Evolutionary conservation across 2,329 filamentous ascomycete genomes (phyloP).

Genomic region (Sporothrix mexicana): DNA sequence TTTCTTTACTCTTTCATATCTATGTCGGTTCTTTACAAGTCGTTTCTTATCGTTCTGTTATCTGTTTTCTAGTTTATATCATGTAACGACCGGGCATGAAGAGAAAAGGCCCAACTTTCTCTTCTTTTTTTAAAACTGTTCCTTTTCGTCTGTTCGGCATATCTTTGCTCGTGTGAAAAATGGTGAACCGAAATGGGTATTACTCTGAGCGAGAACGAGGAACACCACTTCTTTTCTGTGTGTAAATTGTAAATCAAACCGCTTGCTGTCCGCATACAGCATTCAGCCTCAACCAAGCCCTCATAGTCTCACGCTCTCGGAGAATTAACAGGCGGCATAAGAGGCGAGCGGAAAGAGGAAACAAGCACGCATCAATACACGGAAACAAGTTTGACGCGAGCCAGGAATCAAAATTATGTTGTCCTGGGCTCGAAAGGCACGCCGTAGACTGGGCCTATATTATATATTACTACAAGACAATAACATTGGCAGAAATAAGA

Average conservation of each 20-base stretch:
- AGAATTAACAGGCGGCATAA: background rate
- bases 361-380: background rate
- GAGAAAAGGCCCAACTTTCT: background rate
- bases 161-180: no score
- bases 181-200: no score
- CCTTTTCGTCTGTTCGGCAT: no score
- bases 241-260: no score
- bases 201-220: no score
- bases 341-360: background rate
- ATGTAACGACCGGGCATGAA: conserved; percentile 20
- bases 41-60: conserved; percentile 18
- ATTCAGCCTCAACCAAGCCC: no score
- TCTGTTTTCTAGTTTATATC: conserved; percentile 6
- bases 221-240: no score
- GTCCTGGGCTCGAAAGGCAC: no score
- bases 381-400: background rate
- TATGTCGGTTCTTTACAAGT: no score
- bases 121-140: background rate
- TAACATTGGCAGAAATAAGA: background rate
- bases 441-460: background rate
- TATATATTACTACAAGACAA: background rate
- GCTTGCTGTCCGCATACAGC: no score
- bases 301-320: background rate
- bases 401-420: background rate
- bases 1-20: conserved; percentile 4